phyloP scores from a whole-genome alignment of 495 filamentous ascomycete genomes.

The Penicillium mononematosum region DNA sequence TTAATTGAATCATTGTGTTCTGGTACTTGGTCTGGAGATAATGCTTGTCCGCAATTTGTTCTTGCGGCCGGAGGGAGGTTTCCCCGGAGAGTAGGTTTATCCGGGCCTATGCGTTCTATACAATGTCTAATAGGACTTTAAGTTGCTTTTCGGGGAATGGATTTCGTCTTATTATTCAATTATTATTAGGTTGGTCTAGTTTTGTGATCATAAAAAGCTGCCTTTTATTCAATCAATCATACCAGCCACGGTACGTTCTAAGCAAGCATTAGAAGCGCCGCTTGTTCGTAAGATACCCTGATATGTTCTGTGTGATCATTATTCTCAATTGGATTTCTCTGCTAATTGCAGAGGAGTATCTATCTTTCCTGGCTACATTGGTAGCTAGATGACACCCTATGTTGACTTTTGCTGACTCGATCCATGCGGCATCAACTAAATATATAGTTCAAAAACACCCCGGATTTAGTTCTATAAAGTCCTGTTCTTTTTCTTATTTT shows the following conservation, averaged over 20 bases:
- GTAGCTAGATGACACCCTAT: background rate
- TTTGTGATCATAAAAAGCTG: background rate
- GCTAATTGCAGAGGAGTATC: background rate
- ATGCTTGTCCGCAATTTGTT: slow-evolving; percentile 30
- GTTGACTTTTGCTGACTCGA: background rate
- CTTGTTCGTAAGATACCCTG: background rate
- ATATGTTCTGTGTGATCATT: background rate
- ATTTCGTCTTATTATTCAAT: background rate
- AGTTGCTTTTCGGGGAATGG: background rate
- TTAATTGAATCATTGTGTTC: slow-evolving; percentile 93
- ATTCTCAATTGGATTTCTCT: background rate
- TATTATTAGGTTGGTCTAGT: background rate
- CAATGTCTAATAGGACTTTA: background rate
- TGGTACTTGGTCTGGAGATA: slow-evolving; percentile 9
- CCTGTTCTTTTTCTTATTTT: background rate
- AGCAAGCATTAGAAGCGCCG: background rate
- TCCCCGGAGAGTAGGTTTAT: slow-evolving; percentile 26
- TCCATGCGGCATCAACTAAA: background rate
- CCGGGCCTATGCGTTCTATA: slow-evolving; percentile 12
- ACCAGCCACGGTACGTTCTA: background rate
- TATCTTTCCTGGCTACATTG: background rate
- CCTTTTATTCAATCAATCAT: background rate
- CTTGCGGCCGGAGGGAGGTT: slow-evolving; percentile 25
- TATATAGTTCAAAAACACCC: background rate
- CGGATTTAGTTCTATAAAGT: background rate